Percentiles rank a stretch among this genome's conserved stretches.
These are phyloP conservation scores for Barnettozyma hawaiiensis DNA, from an alignment of 1,139 yeast species.

Conservation along the genomic window DNA sequence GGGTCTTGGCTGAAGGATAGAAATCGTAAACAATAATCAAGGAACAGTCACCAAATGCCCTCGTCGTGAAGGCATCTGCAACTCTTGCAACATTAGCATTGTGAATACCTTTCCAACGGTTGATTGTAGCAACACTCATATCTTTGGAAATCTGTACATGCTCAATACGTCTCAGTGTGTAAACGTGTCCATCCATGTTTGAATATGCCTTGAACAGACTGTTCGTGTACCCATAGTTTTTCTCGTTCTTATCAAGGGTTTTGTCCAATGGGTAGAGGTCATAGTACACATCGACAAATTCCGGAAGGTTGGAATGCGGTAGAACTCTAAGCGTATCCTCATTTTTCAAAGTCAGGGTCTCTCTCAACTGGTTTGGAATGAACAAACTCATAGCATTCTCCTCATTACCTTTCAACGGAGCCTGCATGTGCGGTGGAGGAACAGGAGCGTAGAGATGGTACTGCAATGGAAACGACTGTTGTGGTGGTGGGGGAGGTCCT, in stretches of 20 bases:
- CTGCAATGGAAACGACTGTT: conserved; percentile 54
- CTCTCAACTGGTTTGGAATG: conserved; percentile 68
- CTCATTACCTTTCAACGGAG: conserved; percentile 63
- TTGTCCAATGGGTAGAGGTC: conserved; percentile 79
- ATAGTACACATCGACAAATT: conserved; percentile 76
- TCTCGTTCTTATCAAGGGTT: conserved; percentile 45
- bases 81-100: conserved; percentile 60
- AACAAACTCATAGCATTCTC: conserved; percentile 65
- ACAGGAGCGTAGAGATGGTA: conserved; percentile 88
- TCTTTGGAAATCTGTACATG: conserved; percentile 57
- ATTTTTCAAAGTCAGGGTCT: conserved; percentile 63
- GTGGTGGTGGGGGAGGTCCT: conserved; percentile 10
- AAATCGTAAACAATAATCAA: conserved; percentile 62
- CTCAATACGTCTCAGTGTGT: conserved; percentile 71
- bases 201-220: conserved; percentile 77
- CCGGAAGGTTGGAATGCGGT: conserved; percentile 61
- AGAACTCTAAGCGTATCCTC: conserved; percentile 75
- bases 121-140: conserved; percentile 42
- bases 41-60: conserved; percentile 77
- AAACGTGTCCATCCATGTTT: conserved; percentile 71
- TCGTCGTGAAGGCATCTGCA: conserved; percentile 80
- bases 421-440: conserved; percentile 67
- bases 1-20: conserved; percentile 57
- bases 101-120: conserved; percentile 46
- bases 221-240: conserved; percentile 56